Base-by-base conservation (phyloP, 768 basidiomycete species). In the Panus rudis region DNA sequence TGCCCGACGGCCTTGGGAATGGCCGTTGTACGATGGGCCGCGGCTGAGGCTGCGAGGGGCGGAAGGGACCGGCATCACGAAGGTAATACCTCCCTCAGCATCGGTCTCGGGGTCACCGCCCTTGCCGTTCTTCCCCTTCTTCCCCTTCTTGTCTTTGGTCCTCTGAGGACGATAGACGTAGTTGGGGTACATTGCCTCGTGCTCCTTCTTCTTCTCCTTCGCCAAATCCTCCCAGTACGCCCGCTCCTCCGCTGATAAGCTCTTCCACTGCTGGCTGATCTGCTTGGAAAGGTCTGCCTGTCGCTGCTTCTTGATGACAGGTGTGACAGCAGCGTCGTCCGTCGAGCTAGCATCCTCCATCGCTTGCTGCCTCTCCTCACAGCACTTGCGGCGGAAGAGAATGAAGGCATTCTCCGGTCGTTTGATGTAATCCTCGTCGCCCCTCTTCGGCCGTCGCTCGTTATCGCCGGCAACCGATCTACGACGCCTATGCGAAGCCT, bases 361-460 rank as follows among this genome's bases (percentile, higher is more conserved):
- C 34, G 72, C 72, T 12, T 67, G 65, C 60, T 82, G 78, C 25
- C 79, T 76, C 39, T 84, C 80, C 62, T 83, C 79, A 63, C 80
- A 84, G 63, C 81, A 84, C 55, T 82, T 78, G 53, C 84, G 75
- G 42, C 85, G 77, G 74, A 88, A 88, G 43, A 88, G 73, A 59
- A 88, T 88, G 69, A 88, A 88, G 6, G 85, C 85, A 55, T 88
- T 87, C 65, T 85, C 82, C 2, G 84, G 85, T 32, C 85, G 78
- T 63, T 86, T 86, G 68, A 88, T 78, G 57, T 88, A 88, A 61
- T 84, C 83, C 38, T 83, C 82, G 62, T 87, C 84, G 52, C 85
- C 84, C 68, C 81, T 71, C 61, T 67, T 70, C 7, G 80, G 64
- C 30, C 63, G 53, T 13, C 62, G 61, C 51, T 64, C 59, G 61